Evolutionary conservation across 768 basidiomycete species (phyloP).

Genomic region (Lenzites betulinus): DNA sequence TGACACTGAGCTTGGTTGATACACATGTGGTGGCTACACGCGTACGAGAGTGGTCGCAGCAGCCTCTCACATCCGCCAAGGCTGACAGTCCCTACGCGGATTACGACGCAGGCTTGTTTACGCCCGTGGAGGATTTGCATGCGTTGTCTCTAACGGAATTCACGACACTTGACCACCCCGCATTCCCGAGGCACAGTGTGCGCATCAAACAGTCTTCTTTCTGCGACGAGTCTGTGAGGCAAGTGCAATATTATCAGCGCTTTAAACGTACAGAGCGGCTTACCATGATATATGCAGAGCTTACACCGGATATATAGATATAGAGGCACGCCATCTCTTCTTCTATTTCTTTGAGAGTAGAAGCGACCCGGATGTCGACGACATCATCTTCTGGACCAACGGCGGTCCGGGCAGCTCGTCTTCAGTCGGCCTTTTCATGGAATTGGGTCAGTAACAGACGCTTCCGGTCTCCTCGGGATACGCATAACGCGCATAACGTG

Average conservation of each 20-base stretch:
- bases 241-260: too few species aligned
- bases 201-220: conserved; percentile 45
- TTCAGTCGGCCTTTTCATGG: conserved; percentile 45
- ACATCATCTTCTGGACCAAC: conserved; percentile 24
- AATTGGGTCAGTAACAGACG: conserved; percentile 39
- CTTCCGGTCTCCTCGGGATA: conserved; percentile 30
- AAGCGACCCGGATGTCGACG: conserved; percentile 32
- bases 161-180: conserved; percentile 43
- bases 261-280: too few species aligned
- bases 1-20: too few species aligned
- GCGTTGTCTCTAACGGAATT: conserved; percentile 34
- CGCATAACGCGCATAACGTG: conserved; percentile 49
- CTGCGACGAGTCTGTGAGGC: conserved; percentile 43
- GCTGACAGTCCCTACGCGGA: too few species aligned
- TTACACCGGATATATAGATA: conserved; percentile 75
- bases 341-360: conserved; percentile 54
- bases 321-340: conserved; percentile 51
- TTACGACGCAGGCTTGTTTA: too few species aligned
- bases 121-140: too few species aligned
- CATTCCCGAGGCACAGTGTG: conserved; percentile 45
- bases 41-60: too few species aligned
- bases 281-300: conserved; percentile 36
- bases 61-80: too few species aligned
- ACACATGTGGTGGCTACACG: too few species aligned
- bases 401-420: conserved; percentile 37